These are phyloP conservation scores for Suhomyces terraborum DNA, from an alignment of 1,139 yeast genomes.

Conservation along the genomic window DNA sequence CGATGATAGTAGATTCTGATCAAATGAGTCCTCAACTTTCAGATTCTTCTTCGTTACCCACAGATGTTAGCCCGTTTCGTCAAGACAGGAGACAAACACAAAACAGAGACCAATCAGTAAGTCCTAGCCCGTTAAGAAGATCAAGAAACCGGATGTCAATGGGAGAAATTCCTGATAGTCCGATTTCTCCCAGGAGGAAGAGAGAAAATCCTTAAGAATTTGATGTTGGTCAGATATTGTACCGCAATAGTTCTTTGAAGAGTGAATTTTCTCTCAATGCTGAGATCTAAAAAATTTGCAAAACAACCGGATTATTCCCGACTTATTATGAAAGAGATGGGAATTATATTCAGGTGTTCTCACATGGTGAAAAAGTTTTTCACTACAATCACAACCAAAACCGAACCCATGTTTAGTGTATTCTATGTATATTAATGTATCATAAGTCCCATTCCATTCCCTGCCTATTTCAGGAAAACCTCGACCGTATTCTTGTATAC, in stretches of 20 bases:
- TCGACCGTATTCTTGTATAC: conserved; percentile 66
- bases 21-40: background rate
- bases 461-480: conserved; percentile 46
- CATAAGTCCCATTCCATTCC: conserved; percentile 2
- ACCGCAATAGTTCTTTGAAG: no score
- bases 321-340: no score
- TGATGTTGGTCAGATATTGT: no score
- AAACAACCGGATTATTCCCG: no score
- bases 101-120: background rate
- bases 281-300: no score
- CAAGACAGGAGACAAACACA: background rate
- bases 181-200: background rate
- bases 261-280: no score
- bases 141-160: background rate
- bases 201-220: background rate
- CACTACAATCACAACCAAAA: no score
- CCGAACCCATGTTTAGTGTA: conserved; percentile 2
- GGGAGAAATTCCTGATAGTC: background rate
- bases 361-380: no score
- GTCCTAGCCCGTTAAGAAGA: background rate
- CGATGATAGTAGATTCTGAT: background rate
- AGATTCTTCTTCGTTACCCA: background rate
- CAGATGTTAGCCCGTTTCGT: background rate
- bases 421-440: conserved; percentile 12
- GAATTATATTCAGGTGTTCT: no score